phyloP scores from a whole-genome alignment of 2,329 filamentous ascomycete species.

The Huntiella savannae region DNA sequence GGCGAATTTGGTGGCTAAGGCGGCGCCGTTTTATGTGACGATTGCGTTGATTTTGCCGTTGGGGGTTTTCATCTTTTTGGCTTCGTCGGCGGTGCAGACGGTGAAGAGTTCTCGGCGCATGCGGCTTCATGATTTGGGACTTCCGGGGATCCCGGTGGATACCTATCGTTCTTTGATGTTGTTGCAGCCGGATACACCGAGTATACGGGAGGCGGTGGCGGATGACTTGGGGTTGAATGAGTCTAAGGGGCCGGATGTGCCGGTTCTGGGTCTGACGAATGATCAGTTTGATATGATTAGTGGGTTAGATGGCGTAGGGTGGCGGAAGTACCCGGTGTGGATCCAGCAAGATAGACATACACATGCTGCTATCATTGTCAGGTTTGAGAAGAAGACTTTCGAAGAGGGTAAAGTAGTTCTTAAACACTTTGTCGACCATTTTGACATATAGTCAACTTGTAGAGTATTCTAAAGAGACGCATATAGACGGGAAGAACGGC shows the following conservation, averaged over 20 bases:
- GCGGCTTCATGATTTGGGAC: slow-evolving; percentile 51
- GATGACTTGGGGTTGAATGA: background rate
- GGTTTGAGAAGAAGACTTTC: slow-evolving; percentile 47
- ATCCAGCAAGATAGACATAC: slow-evolving; percentile 63
- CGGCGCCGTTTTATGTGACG: slow-evolving; percentile 43
- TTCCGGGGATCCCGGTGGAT: slow-evolving; percentile 45
- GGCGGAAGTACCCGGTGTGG: slow-evolving; percentile 49
- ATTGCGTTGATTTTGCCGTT: slow-evolving; percentile 56
- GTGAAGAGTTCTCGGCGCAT: slow-evolving; percentile 58
- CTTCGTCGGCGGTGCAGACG: slow-evolving; percentile 62
- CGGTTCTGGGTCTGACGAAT: slow-evolving; percentile 57
- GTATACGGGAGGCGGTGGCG: too few relatives aligned
- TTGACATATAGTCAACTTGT: background rate
- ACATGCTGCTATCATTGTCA: slow-evolving; percentile 79
- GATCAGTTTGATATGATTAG: slow-evolving; percentile 76
- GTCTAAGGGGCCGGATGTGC: slow-evolving; percentile 21
- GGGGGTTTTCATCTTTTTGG: slow-evolving; percentile 48
- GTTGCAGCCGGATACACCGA: slow-evolving; percentile 28
- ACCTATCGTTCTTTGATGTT: slow-evolving; percentile 60
- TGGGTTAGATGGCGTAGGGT: slow-evolving; percentile 46
- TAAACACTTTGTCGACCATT: slow-evolving; percentile 63
- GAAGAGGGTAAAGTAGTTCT: slow-evolving; percentile 62
- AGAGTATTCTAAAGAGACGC: too few relatives aligned
- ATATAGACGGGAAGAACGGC: too few relatives aligned
- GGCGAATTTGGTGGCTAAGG: slow-evolving; percentile 12